phyloP scores from a whole-genome alignment of 2,329 filamentous ascomycete genomes.

The Aspergillus viridinutans region DNA sequence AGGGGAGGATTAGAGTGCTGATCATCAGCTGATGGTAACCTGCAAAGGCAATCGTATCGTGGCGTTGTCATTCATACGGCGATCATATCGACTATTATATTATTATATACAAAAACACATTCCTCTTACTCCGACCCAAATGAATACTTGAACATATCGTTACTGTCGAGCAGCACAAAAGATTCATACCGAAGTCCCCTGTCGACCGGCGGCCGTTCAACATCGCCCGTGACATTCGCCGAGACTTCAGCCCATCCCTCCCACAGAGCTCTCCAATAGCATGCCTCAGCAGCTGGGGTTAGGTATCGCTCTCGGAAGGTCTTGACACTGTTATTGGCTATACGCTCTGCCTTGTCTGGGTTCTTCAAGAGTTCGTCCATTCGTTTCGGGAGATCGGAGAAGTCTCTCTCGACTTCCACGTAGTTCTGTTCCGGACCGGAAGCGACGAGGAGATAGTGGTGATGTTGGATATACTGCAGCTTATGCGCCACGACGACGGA shows the following conservation, averaged over 20 bases:
- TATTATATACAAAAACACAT: too few relatives aligned
- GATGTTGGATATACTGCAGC: conserved; percentile 45
- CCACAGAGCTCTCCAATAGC: conserved; percentile 44
- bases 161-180: neutral
- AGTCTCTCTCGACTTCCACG: conserved; percentile 46
- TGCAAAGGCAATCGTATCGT: too few relatives aligned
- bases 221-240: neutral
- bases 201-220: too few relatives aligned
- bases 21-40: too few relatives aligned
- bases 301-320: conserved; percentile 48
- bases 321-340: conserved; percentile 44
- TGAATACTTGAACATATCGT: neutral
- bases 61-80: too few relatives aligned
- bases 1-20: too few relatives aligned
- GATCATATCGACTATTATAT: too few relatives aligned
- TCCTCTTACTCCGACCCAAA: too few relatives aligned
- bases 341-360: conserved; percentile 35
- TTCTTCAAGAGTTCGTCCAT: conserved; percentile 36
- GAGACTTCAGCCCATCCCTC: neutral
- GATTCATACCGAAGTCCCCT: neutral
- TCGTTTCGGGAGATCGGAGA: conserved; percentile 48
- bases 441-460: conserved; percentile 42
- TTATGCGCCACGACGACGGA: conserved; percentile 46
- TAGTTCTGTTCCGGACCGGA: conserved; percentile 45
- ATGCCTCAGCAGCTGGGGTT: conserved; percentile 47